Evolutionary conservation across 495 filamentous ascomycete genomes (phyloP).

Genomic region (Annulohypoxylon moriforme): DNA sequence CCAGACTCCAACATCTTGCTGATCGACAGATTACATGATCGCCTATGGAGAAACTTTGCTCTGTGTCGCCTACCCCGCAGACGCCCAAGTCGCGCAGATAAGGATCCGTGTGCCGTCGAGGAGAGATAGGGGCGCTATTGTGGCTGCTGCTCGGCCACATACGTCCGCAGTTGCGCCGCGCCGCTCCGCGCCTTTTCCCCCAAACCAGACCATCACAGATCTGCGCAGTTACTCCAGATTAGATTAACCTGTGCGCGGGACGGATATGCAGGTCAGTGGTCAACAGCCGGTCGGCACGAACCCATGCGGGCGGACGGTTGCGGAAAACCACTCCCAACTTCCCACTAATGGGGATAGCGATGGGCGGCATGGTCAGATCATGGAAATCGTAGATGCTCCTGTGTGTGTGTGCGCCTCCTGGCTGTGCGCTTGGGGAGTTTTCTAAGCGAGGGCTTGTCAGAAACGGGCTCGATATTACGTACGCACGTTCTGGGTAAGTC

Average conservation of each 20-base stretch:
- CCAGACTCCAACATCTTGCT: background rate
- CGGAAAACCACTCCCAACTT: background rate
- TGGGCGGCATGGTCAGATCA: no score
- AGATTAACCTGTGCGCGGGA: slow-evolving; percentile 29
- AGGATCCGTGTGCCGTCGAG: slow-evolving; percentile 25
- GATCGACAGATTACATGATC: background rate
- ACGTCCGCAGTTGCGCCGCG: slow-evolving; percentile 35
- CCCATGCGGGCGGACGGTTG: background rate
- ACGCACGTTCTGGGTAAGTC: background rate
- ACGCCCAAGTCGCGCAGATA: slow-evolving; percentile 2
- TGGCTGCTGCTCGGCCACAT: slow-evolving; percentile 3
- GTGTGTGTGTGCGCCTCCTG: background rate
- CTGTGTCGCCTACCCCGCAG: slow-evolving; percentile 34
- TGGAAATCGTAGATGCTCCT: no score
- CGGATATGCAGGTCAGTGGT: slow-evolving; percentile 1
- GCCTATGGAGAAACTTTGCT: background rate
- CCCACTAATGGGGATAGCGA: background rate
- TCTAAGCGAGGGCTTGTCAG: slow-evolving; percentile 15
- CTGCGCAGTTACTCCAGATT: slow-evolving; percentile 14
- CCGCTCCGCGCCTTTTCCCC: background rate
- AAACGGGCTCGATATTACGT: background rate
- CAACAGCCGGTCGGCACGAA: background rate
- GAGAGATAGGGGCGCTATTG: background rate
- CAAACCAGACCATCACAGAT: slow-evolving; percentile 1
- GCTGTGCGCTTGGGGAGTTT: slow-evolving; percentile 10